Evolutionary conservation across 2,329 filamentous ascomycete genomes (phyloP).

Genomic region (Beauveria scarabaeidicola): DNA sequence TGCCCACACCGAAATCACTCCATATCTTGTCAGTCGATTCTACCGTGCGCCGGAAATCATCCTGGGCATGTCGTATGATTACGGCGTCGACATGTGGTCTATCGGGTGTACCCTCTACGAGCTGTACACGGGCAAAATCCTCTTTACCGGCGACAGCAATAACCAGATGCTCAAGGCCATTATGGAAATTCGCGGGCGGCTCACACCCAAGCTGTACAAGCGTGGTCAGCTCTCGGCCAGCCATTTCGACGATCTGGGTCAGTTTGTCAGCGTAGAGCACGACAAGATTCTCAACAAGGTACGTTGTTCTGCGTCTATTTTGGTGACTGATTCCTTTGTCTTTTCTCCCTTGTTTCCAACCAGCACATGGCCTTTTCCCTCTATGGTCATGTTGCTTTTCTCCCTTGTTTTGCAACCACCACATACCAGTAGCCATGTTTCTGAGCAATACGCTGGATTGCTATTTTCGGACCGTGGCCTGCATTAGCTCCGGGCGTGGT

Average conservation of each 20-base stretch:
- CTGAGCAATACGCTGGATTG: not conserved
- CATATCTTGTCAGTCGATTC: slow-evolving; percentile 93
- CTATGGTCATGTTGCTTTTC: slow-evolving; percentile 12
- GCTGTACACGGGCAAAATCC: slow-evolving; percentile 92
- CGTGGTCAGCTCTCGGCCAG: slow-evolving; percentile 65
- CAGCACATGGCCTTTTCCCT: too few species aligned
- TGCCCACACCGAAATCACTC: slow-evolving; percentile 75
- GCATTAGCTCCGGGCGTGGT: slow-evolving; percentile 7
- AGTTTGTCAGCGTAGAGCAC: slow-evolving; percentile 76
- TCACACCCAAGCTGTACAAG: slow-evolving; percentile 81
- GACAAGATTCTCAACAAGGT: slow-evolving; percentile 83
- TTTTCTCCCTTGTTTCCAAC: not conserved
- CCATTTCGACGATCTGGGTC: slow-evolving; percentile 78
- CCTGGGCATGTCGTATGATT: slow-evolving; percentile 90
- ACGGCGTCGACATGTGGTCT: slow-evolving; percentile 94
- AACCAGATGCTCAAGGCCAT: slow-evolving; percentile 97
- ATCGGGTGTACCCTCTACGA: slow-evolving; percentile 96
- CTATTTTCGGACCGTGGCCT: slow-evolving; percentile 5
- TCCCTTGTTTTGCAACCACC: slow-evolving; percentile 6
- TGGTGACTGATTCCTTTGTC: slow-evolving; percentile 3
- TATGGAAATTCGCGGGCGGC: slow-evolving; percentile 90
- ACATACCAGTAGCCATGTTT: not conserved
- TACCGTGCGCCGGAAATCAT: slow-evolving; percentile 97
- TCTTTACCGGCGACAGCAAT: slow-evolving; percentile 92
- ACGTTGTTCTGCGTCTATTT: slow-evolving; percentile 23